Evolutionary conservation across 116 monocot genomes (phyloP).

Genomic region (Dioscorea cayenensis): DNA sequence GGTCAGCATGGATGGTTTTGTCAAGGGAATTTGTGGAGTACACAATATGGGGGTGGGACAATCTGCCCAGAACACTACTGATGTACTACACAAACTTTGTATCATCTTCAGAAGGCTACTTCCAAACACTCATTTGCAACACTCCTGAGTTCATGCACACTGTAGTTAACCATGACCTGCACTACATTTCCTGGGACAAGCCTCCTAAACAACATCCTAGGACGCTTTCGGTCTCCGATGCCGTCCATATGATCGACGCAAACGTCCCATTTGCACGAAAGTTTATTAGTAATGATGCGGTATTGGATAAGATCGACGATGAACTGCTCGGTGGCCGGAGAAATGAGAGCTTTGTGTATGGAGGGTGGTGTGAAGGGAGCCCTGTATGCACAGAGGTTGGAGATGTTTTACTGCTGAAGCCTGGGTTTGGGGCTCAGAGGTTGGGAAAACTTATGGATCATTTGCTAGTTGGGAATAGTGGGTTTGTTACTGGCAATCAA

Average conservation of each 20-base stretch:
- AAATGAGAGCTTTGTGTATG: constrained; percentile 18
- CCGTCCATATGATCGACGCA: constrained; percentile 23
- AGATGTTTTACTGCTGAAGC: constrained; percentile 9
- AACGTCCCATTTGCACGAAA: constrained; percentile 50
- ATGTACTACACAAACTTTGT: constrained; percentile 33
- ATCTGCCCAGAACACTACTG: constrained; percentile 24
- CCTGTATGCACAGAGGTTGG: constrained; percentile 17
- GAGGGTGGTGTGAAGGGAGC: constrained; percentile 29
- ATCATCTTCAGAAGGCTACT: constrained; percentile 31
- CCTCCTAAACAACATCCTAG: constrained; percentile 52
- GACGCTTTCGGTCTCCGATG: constrained; percentile 18
- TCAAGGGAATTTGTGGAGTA: constrained; percentile 35
- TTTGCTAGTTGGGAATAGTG: constrained; percentile 9
- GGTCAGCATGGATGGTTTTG: constrained; percentile 36
- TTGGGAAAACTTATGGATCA: constrained; percentile 19
- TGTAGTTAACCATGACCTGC: background rate
- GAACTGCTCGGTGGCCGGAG: constrained; percentile 22
- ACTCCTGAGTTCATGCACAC: constrained; percentile 1
- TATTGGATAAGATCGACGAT: constrained; percentile 30
- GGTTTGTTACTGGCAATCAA: constrained; percentile 14
- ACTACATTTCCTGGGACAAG: background rate
- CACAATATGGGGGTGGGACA: constrained; percentile 49
- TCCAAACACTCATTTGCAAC: constrained; percentile 58
- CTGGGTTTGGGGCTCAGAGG: constrained; percentile 26
- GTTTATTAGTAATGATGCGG: constrained; percentile 29